A percentile compares a stretch with the other conserved stretches of the same genome.
These are phyloP conservation scores for Ligustrum vulgare DNA, from an alignment of 257 asterid species.

Conservation along the genomic window DNA sequence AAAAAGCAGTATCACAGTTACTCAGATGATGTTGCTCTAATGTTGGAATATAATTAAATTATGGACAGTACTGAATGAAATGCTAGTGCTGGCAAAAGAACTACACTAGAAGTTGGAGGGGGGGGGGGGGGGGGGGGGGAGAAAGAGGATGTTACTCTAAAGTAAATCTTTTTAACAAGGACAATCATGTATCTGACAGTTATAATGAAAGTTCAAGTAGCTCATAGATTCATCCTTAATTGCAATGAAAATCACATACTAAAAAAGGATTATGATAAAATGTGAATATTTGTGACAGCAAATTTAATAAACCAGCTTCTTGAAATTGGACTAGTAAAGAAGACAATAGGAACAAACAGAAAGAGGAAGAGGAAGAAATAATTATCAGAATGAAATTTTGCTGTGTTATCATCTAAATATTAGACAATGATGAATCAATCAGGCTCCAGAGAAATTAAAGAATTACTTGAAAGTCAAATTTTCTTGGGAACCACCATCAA, in stretches of 20 bases:
- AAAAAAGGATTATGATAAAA: too few species aligned
- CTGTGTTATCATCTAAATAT: not conserved
- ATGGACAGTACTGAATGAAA: too few species aligned
- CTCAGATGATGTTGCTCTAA: not conserved
- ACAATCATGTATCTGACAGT: not conserved
- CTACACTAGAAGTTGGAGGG: too few species aligned
- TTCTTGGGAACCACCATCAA: slow-evolving; percentile 46
- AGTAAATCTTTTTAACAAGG: not conserved
- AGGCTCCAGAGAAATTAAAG: slow-evolving; percentile 15
- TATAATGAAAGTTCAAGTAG: not conserved
- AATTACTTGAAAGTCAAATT: slow-evolving; percentile 70
- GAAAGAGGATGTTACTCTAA: not conserved
- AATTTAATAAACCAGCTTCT: not conserved
- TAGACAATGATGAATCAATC: not conserved
- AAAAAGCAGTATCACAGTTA: slow-evolving; percentile 15
- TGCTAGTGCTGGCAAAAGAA: too few species aligned
- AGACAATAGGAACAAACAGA: not conserved
- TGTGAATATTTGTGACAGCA: not conserved
- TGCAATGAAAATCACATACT: not conserved
- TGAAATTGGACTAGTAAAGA: not conserved
- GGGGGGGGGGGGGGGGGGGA: too few species aligned
- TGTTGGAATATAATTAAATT: not conserved
- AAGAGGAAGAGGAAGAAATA: not conserved
- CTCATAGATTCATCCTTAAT: not conserved
- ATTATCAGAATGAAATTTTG: not conserved